phyloP scores from a whole-genome alignment of 2,329 filamentous ascomycete species.

The Coniochaeta hoffmannii region DNA sequence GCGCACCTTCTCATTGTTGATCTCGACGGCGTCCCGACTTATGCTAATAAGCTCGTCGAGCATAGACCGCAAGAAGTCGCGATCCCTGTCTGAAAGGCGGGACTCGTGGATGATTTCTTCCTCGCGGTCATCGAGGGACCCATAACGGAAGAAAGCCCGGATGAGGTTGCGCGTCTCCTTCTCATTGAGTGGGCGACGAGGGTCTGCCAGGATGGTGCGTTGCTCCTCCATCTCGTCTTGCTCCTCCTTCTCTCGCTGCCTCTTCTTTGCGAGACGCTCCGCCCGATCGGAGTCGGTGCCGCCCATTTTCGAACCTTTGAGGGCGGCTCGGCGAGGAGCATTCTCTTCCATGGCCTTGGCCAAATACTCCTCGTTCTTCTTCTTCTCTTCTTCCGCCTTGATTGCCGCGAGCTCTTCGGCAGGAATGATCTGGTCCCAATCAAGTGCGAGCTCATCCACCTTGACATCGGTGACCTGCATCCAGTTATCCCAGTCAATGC shows the following conservation, averaged over 20 bases:
- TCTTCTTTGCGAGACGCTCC: conserved; percentile 58
- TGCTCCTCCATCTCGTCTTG: conserved; percentile 70
- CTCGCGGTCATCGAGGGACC: conserved; percentile 78
- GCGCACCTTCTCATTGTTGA: conserved; percentile 64
- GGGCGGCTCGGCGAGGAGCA: conserved; percentile 67
- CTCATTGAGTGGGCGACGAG: conserved; percentile 80
- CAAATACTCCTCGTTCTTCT: conserved; percentile 75
- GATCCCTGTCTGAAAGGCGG: conserved; percentile 74
- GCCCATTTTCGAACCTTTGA: conserved; percentile 43
- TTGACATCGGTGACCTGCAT: conserved; percentile 98
- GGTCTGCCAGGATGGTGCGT: conserved; percentile 68
- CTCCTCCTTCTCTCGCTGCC: conserved; percentile 57
- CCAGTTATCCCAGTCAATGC: conserved; percentile 80
- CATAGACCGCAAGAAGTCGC: conserved; percentile 67
- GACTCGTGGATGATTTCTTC: conserved; percentile 86
- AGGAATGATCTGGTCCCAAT: conserved; percentile 98
- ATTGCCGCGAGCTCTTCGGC: conserved; percentile 85
- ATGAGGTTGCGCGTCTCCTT: conserved; percentile 92
- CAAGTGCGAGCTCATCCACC: conserved; percentile 69
- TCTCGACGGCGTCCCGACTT: conserved; percentile 52
- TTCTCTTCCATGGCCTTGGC: conserved; percentile 78
- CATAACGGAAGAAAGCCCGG: conserved; percentile 83
- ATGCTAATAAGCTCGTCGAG: conserved; percentile 64
- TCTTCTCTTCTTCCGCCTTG: conserved; percentile 81
- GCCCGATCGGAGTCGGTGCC: conserved; percentile 50